phyloP scores from a whole-genome alignment of 257 asterid genomes.

The Solanum appendiculatum region DNA sequence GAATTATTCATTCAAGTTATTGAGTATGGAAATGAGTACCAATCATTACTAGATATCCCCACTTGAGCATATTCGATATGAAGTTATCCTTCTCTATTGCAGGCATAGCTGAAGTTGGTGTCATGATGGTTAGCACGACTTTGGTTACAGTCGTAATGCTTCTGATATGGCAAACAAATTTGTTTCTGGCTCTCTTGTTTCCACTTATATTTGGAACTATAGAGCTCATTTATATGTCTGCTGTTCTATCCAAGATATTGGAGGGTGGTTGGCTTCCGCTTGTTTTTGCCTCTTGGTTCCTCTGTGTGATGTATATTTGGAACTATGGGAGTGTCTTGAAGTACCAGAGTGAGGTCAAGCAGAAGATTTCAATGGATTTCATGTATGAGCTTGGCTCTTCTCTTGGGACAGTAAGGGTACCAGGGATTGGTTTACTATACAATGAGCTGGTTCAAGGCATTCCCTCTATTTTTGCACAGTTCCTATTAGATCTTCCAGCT shows the following conservation, averaged over 20 bases:
- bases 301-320: constrained; percentile 80
- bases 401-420: constrained; percentile 83
- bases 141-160: constrained; percentile 92
- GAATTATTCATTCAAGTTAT: background rate
- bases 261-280: constrained; percentile 99
- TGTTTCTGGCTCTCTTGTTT: constrained; percentile 58
- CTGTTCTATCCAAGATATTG: constrained; percentile 66
- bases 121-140: constrained; percentile 85
- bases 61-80: background rate
- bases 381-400: constrained; percentile 79
- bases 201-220: constrained; percentile 64
- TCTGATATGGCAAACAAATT: constrained; percentile 80
- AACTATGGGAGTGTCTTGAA: constrained; percentile 85
- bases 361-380: constrained; percentile 71
- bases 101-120: constrained; percentile 99
- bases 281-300: constrained; percentile 76
- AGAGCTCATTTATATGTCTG: constrained; percentile 68
- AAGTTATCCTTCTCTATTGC: background rate
- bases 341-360: constrained; percentile 78
- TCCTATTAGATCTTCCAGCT: constrained; percentile 78
- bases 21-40: background rate
- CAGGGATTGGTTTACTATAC: constrained; percentile 83
- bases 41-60: background rate
- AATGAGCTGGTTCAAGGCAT: constrained; percentile 91
- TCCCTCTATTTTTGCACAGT: constrained; percentile 80